Conservation (phyloP, 2,329 filamentous ascomycete genomes). For the Emergomyces orientalis region DNA sequence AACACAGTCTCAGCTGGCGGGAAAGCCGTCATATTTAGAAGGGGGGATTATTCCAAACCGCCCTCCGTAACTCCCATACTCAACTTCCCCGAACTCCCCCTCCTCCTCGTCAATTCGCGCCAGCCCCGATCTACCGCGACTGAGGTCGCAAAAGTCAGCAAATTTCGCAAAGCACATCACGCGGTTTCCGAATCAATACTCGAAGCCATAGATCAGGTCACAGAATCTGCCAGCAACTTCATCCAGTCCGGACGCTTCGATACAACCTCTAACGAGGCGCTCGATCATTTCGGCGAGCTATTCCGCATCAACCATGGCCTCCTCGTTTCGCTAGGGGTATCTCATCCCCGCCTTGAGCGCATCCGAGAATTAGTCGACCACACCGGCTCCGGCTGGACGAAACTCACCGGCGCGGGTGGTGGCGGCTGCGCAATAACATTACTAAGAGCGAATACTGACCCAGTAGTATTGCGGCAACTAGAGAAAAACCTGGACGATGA, state of each 20-base stretch:
- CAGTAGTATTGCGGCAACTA: slow-evolving; percentile 51
- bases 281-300: slow-evolving; percentile 73
- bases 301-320: slow-evolving; percentile 92
- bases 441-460: slow-evolving; percentile 56
- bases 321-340: slow-evolving; percentile 83
- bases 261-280: slow-evolving; percentile 49
- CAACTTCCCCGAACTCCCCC: slow-evolving; percentile 83
- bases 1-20: slow-evolving; percentile 92
- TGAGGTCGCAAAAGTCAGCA: slow-evolving; percentile 79
- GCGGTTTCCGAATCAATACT: slow-evolving; percentile 71
- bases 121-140: slow-evolving; percentile 75
- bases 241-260: slow-evolving; percentile 58
- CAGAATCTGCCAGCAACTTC: slow-evolving; percentile 47
- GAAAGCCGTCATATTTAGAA: slow-evolving; percentile 86
- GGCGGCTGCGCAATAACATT: slow-evolving; percentile 93
- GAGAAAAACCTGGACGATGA: slow-evolving; percentile 57
- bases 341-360: slow-evolving; percentile 84
- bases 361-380: slow-evolving; percentile 86
- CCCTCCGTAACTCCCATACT: slow-evolving; percentile 67
- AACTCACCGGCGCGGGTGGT: slow-evolving; percentile 89
- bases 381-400: slow-evolving; percentile 88
- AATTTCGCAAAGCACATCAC: slow-evolving; percentile 62
- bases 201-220: slow-evolving; percentile 65
- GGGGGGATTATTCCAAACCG: slow-evolving; percentile 66
- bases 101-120: slow-evolving; percentile 81